These are phyloP conservation scores for Debaryomycetaceae sp. DNA, from an alignment of 1,139 yeast genomes.

Conservation along the genomic window DNA sequence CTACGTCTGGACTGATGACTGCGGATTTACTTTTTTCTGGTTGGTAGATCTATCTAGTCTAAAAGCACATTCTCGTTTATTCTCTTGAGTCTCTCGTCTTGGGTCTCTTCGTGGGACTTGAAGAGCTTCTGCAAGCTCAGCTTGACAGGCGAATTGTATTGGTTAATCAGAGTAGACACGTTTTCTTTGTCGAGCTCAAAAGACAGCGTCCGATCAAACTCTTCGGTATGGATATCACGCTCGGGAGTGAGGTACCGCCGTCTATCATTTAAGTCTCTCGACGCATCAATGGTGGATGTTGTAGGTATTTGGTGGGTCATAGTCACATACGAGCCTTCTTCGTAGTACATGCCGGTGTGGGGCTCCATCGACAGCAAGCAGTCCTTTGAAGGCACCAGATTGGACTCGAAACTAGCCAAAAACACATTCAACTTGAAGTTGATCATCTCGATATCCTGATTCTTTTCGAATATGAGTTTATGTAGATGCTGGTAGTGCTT, in stretches of 20 bases:
- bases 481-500: slow-evolving; percentile 1
- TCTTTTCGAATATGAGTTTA: neutral
- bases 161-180: neutral
- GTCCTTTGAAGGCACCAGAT: neutral
- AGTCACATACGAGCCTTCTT: neutral
- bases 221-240: neutral
- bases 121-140: slow-evolving; percentile 2
- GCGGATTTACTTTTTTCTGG: too few species aligned
- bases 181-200: slow-evolving; percentile 1
- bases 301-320: neutral
- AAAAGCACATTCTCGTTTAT: slow-evolving; percentile 3
- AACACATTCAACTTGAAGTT: neutral
- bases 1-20: too few species aligned
- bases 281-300: neutral
- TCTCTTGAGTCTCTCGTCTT: slow-evolving; percentile 1
- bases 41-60: neutral
- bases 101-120: slow-evolving; percentile 1
- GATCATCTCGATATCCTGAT: slow-evolving; percentile 3
- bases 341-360: neutral
- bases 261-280: neutral
- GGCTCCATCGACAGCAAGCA: neutral
- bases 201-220: slow-evolving; percentile 1
- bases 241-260: neutral
- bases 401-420: neutral
- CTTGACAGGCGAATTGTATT: slow-evolving; percentile 1